Conservation (phyloP, 2,329 filamentous ascomycete genomes). For the Akanthomyces lecanii region DNA sequence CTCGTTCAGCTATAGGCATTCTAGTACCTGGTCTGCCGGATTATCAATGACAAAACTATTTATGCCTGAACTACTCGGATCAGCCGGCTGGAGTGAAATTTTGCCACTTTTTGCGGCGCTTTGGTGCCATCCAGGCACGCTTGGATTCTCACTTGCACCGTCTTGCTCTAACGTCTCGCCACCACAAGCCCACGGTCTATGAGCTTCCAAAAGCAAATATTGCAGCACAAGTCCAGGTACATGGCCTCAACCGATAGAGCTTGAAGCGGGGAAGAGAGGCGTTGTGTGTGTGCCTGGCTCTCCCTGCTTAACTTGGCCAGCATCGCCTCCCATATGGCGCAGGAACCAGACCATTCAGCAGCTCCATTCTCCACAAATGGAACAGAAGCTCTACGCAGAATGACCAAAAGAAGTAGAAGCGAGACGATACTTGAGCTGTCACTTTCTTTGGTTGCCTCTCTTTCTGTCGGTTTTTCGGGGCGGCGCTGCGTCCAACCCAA, state of each 20-base stretch:
- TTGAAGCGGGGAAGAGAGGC: not conserved
- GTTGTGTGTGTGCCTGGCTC: slow-evolving; percentile 4
- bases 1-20: not conserved
- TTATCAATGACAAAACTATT: not conserved
- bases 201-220: not conserved
- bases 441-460: not conserved
- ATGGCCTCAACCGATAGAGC: not conserved
- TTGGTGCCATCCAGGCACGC: not conserved
- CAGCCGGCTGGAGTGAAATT: not conserved
- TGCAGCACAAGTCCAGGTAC: not conserved
- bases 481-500: not conserved
- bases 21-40: not conserved
- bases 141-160: not conserved
- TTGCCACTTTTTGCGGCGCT: not conserved
- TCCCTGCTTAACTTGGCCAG: slow-evolving; percentile 17
- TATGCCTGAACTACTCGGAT: not conserved
- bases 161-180: not conserved
- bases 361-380: not conserved
- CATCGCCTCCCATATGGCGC: not conserved
- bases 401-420: not conserved
- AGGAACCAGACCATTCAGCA: slow-evolving; percentile 5
- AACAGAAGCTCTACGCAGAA: not conserved
- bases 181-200: not conserved
- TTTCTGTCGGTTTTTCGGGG: not conserved
- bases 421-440: not conserved